phyloP scores from a whole-genome alignment of 2,329 filamentous ascomycete genomes.

The Ceratocystis smalleyi region DNA sequence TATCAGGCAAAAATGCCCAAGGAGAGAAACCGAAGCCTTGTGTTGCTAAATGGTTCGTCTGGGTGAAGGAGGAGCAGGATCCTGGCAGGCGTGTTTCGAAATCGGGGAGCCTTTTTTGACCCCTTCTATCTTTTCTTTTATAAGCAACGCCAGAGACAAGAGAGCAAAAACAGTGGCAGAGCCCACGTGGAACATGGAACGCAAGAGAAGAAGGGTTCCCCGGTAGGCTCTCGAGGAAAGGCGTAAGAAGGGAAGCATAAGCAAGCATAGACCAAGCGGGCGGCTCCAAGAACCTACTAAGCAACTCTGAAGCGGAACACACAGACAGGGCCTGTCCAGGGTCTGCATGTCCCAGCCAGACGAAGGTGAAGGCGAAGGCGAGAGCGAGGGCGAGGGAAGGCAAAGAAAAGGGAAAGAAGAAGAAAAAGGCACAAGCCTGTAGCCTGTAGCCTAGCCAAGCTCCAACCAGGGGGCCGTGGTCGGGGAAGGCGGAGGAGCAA shows the following conservation, averaged over 20 bases:
- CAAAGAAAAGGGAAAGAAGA: background rate
- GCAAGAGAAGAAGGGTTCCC: background rate
- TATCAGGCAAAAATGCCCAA: background rate
- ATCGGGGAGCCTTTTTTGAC: background rate
- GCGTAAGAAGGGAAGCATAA: background rate
- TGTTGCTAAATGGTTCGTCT: background rate
- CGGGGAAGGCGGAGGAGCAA: conserved; percentile 1
- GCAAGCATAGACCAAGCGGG: background rate
- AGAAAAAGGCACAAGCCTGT: background rate
- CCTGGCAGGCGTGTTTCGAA: conserved; percentile 2
- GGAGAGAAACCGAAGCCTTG: background rate
- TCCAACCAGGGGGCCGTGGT: background rate
- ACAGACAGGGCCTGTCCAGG: background rate
- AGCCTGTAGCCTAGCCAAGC: background rate
- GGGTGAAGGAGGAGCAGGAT: background rate
- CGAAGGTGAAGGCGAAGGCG: too few species aligned
- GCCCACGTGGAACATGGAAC: background rate
- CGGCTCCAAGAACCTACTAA: background rate
- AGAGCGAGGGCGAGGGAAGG: background rate
- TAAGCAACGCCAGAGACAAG: background rate
- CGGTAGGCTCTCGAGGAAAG: background rate
- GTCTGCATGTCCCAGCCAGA: too few species aligned
- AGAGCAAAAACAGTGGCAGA: background rate
- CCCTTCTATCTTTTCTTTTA: background rate
- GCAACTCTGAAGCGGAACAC: background rate